phyloP scores from a whole-genome alignment of 306 rosid genomes.

The Biancaea sappan region DNA sequence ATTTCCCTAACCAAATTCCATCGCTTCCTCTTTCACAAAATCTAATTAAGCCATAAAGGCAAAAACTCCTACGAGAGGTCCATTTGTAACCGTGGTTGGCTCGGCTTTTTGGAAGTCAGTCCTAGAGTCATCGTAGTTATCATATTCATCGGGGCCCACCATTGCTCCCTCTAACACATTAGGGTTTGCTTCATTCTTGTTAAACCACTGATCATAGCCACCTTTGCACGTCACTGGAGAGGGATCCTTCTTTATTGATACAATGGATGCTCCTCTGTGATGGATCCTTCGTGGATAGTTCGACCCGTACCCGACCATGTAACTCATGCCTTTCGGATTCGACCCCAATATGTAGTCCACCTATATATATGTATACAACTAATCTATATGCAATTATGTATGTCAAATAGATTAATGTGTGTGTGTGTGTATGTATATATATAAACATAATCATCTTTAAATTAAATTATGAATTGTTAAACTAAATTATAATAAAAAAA shows the following conservation, averaged over 20 bases:
- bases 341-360: constrained; percentile 66
- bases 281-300: constrained; percentile 50
- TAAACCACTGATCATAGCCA: constrained; percentile 45
- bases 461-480: too few relatives aligned
- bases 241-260: constrained; percentile 42
- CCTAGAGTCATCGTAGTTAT: constrained; percentile 45
- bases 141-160: constrained; percentile 48
- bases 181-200: constrained; percentile 51
- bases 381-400: too few relatives aligned
- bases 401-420: too few relatives aligned
- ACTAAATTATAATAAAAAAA: too few relatives aligned
- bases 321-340: constrained; percentile 55
- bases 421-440: too few relatives aligned
- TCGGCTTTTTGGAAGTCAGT: constrained; percentile 46
- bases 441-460: too few relatives aligned
- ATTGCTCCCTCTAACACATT: constrained; percentile 60
- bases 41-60: constrained; percentile 60
- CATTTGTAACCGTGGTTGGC: constrained; percentile 47
- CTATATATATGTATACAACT: constrained; percentile 32
- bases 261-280: constrained; percentile 76
- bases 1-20: too few relatives aligned
- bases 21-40: too few relatives aligned
- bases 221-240: constrained; percentile 49
- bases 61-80: constrained; percentile 62
- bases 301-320: constrained; percentile 72